These are phyloP conservation scores for Periconia sp. DNA, from an alignment of 2,329 filamentous ascomycete genomes.

Conservation along the genomic window DNA sequence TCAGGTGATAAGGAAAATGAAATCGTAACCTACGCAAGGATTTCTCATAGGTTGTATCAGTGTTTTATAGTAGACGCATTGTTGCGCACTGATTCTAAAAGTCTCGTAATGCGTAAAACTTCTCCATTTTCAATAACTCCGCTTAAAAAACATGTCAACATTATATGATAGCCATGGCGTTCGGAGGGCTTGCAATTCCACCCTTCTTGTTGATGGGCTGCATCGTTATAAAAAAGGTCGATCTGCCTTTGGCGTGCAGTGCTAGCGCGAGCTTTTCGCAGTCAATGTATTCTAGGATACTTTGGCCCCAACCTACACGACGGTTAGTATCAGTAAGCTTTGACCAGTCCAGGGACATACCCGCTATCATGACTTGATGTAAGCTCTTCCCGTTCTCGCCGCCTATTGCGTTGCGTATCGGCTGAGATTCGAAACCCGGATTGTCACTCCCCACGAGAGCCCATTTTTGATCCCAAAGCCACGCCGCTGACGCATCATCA, in stretches of 20 bases:
- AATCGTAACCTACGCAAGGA: no score
- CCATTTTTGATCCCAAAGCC: conserved; percentile 69
- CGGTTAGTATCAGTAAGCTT: conserved; percentile 31
- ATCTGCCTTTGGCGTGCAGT: conserved; percentile 23
- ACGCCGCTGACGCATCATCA: conserved; percentile 79
- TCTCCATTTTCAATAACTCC: no score
- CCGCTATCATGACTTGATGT: conserved; percentile 23
- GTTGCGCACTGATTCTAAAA: no score
- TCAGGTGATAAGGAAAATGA: no score
- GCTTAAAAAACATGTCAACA: not conserved
- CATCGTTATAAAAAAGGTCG: conserved; percentile 60
- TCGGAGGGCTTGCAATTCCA: conserved; percentile 31
- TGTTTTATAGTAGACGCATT: no score
- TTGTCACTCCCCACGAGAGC: conserved; percentile 36
- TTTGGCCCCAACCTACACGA: not conserved
- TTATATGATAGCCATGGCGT: conserved; percentile 26
- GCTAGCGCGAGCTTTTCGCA: conserved; percentile 31
- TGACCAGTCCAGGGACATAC: not conserved
- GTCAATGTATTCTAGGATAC: conserved; percentile 40
- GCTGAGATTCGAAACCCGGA: conserved; percentile 37
- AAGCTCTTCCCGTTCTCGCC: conserved; percentile 8
- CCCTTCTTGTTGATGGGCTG: conserved; percentile 44
- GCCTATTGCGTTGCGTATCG: conserved; percentile 13
- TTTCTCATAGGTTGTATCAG: no score
- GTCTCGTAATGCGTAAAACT: no score